Percentiles rank a stretch among this genome's conserved stretches.
Conservation (phyloP, 2,329 filamentous ascomycete species). For the Aspergillus sp. region DNA sequence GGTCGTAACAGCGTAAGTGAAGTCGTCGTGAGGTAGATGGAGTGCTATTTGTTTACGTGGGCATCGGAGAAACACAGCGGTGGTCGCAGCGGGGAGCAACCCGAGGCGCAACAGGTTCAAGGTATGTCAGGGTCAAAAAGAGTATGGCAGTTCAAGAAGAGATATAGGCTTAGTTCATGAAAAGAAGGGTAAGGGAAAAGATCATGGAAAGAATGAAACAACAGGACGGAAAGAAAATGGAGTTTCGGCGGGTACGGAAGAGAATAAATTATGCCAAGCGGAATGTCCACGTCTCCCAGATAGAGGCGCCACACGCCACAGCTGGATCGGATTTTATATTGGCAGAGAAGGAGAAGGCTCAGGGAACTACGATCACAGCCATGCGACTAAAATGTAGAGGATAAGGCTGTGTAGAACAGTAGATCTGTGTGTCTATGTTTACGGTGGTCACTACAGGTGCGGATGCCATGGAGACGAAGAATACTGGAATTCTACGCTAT, state of each 20-base stretch:
- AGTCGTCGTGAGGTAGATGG: conserved; percentile 1
- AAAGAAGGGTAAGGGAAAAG: neutral
- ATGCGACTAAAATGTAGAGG: too few species aligned
- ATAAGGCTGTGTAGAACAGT: too few species aligned
- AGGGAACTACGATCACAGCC: too few species aligned
- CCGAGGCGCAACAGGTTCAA: neutral
- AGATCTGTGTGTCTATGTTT: too few species aligned
- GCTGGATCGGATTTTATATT: neutral
- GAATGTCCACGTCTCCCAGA: neutral
- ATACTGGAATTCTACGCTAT: too few species aligned
- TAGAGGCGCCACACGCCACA: neutral
- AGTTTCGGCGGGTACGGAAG: neutral
- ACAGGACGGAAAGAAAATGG: neutral
- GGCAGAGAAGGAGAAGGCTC: too few species aligned
- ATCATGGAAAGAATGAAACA: neutral
- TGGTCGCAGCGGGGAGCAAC: neutral
- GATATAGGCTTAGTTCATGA: neutral
- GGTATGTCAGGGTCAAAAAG: neutral
- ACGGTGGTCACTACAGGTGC: too few species aligned
- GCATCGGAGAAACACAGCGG: conserved; percentile 8
- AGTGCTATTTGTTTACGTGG: conserved; percentile 16
- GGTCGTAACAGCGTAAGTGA: conserved; percentile 4
- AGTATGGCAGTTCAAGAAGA: neutral
- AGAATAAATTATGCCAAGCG: neutral
- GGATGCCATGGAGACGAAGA: too few species aligned